These are phyloP conservation scores for Colletotrichum viniferum DNA, from an alignment of 2,329 filamentous ascomycete genomes.

Conservation along the genomic window DNA sequence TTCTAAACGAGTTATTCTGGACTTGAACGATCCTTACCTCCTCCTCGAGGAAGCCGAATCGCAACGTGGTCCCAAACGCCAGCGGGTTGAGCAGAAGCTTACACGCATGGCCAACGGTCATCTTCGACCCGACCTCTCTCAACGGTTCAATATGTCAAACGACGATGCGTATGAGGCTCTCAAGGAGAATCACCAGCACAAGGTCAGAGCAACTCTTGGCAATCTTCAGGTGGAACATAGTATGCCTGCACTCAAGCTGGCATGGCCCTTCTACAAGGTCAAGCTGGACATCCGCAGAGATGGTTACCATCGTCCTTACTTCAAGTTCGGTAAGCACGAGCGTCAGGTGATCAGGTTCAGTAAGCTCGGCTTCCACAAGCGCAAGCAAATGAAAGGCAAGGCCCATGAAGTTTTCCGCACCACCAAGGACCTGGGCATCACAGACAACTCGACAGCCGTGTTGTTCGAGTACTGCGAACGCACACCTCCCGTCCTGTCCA, in stretches of 20 bases:
- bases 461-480: constrained; percentile 97
- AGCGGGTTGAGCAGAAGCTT: constrained; percentile 58
- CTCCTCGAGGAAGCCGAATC: constrained; percentile 79
- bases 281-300: constrained; percentile 76
- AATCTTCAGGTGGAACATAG: constrained; percentile 95
- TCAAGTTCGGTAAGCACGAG: constrained; percentile 72
- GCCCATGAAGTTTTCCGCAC: constrained; percentile 79
- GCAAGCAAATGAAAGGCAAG: constrained; percentile 82
- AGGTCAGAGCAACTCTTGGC: constrained; percentile 89
- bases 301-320: constrained; percentile 82
- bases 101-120: constrained; percentile 73
- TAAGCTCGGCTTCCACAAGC: constrained; percentile 75
- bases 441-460: constrained; percentile 86
- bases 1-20: constrained; percentile 79
- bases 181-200: constrained; percentile 96
- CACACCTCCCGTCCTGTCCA: constrained; percentile 87
- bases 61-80: constrained; percentile 65
- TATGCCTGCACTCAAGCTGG: constrained; percentile 86
- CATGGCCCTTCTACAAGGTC: constrained; percentile 96
- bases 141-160: constrained; percentile 94
- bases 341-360: constrained; percentile 74
- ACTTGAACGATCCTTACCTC: constrained; percentile 87
- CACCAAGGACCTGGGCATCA: constrained; percentile 83
- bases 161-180: constrained; percentile 94
- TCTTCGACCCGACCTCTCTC: constrained; percentile 73